A percentile compares a stretch with the other conserved stretches of the same genome.
These are phyloP conservation scores for Yamadazyma mexicana DNA, from an alignment of 1,139 yeast genomes.

Conservation along the genomic window DNA sequence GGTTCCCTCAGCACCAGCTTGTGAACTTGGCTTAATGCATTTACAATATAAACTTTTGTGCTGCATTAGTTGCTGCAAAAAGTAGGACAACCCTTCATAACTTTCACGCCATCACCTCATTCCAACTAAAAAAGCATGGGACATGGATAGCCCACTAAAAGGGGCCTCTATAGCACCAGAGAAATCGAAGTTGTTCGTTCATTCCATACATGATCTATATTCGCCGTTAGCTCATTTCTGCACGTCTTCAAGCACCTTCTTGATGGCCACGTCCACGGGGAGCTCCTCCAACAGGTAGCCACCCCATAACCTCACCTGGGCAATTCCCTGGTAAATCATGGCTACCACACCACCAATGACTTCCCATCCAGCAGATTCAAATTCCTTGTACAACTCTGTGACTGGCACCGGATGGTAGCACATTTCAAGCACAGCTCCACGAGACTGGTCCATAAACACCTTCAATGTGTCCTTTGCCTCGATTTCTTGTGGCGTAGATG, in stretches of 20 bases:
- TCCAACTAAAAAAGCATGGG: too few species aligned
- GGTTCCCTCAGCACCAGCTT: too few species aligned
- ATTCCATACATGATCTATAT: too few species aligned
- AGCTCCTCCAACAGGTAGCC: conserved; percentile 28
- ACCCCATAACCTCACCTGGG: conserved; percentile 29
- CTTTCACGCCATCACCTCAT: too few species aligned
- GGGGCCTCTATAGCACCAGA: too few species aligned
- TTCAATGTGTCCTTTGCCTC: conserved; percentile 24
- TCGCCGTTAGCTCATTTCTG: too few species aligned
- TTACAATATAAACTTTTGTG: too few species aligned
- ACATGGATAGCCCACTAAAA: too few species aligned
- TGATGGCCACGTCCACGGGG: conserved; percentile 23
- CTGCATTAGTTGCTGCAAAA: too few species aligned
- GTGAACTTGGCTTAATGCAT: too few species aligned
- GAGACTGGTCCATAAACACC: conserved; percentile 20
- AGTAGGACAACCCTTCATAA: too few species aligned
- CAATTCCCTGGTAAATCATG: conserved; percentile 30
- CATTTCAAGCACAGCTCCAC: conserved; percentile 32
- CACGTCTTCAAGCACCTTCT: not conserved
- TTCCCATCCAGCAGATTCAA: conserved; percentile 22
- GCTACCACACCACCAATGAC: conserved; percentile 29
- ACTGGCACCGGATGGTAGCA: conserved; percentile 28
- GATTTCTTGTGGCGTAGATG: conserved; percentile 21
- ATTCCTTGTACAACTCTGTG: conserved; percentile 24
- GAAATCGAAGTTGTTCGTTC: too few species aligned